Conservation (phyloP, 2,329 filamentous ascomycete species). For the Scedosporium dehoogii region DNA sequence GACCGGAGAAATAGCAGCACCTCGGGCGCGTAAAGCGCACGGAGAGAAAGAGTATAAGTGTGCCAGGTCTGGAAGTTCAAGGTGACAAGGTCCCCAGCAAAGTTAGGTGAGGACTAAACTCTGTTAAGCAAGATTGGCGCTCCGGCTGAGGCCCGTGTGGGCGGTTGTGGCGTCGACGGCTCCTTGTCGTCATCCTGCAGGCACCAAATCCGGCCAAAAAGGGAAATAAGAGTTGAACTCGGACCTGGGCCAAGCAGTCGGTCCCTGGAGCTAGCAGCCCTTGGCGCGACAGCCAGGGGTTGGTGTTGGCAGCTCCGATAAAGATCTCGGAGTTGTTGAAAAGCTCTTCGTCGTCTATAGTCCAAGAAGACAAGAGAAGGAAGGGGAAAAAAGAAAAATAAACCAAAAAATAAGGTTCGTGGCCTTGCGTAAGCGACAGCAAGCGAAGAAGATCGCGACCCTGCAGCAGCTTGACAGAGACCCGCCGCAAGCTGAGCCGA, state of each 20-base stretch:
- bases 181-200: conserved; percentile 1
- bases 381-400: neutral
- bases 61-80: too few species aligned
- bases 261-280: neutral
- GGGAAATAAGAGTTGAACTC: neutral
- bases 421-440: neutral
- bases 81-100: neutral
- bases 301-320: neutral
- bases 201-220: neutral
- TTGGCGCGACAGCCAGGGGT: neutral
- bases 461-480: neutral
- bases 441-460: neutral
- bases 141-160: neutral
- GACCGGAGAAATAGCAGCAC: too few species aligned
- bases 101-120: neutral
- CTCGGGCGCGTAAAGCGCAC: too few species aligned
- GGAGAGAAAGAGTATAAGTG: too few species aligned
- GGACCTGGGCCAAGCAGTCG: neutral
- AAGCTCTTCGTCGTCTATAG: neutral
- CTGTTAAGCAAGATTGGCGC: neutral
- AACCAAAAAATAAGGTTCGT: neutral
- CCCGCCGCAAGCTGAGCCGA: neutral
- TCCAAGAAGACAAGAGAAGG: neutral
- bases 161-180: neutral
- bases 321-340: neutral